phyloP scores from a whole-genome alignment of 2,329 filamentous ascomycete species.

The Lasiodiplodia hormozganensis region DNA sequence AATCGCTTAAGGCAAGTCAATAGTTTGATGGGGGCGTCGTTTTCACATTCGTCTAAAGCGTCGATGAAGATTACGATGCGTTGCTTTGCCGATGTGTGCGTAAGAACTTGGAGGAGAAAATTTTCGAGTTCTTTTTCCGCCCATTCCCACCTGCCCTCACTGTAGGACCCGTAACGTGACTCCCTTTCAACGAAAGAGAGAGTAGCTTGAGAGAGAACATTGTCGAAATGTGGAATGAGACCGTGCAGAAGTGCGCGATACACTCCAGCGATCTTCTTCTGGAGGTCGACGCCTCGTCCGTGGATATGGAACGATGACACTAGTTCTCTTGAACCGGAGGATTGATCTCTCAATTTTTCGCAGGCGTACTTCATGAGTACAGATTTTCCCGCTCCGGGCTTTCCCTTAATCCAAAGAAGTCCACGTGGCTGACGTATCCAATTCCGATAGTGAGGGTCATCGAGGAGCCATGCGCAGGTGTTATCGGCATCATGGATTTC shows the following conservation, averaged over 20 bases:
- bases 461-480: background rate
- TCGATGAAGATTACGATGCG: background rate
- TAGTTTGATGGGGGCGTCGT: background rate
- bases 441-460: background rate
- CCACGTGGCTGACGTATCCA: background rate
- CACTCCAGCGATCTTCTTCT: background rate
- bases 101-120: background rate
- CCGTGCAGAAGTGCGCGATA: background rate
- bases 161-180: background rate
- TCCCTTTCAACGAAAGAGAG: background rate
- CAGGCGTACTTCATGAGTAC: background rate
- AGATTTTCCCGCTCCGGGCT: background rate
- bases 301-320: background rate
- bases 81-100: background rate
- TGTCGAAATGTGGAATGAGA: background rate
- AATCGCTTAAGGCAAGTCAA: background rate
- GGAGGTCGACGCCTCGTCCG: background rate
- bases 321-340: background rate
- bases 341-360: background rate
- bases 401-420: conserved; percentile 6
- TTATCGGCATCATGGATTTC: background rate
- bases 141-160: background rate
- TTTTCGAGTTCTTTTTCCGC: background rate
- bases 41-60: background rate
- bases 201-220: background rate